These are phyloP conservation scores for Fusarium pilosicola DNA, from an alignment of 2,329 filamentous ascomycete species.

Conservation along the genomic window DNA sequence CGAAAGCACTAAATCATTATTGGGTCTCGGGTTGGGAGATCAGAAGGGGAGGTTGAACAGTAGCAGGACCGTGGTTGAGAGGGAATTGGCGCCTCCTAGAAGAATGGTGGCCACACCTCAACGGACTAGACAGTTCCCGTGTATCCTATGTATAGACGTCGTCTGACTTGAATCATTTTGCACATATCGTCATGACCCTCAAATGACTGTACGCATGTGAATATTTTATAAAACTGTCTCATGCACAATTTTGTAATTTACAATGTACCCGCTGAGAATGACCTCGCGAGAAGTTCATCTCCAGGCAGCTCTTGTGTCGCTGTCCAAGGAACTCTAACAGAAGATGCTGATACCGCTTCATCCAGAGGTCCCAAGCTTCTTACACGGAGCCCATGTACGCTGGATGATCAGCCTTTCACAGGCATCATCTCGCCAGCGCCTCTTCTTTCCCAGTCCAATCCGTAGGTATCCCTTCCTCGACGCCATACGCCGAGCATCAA, in stretches of 20 bases:
- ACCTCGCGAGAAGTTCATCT: constrained; percentile 15
- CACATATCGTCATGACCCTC: constrained; percentile 18
- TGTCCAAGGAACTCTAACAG: constrained; percentile 14
- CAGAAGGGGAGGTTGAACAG: constrained; percentile 22
- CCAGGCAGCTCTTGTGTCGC: constrained; percentile 24
- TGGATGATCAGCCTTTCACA: constrained; percentile 28
- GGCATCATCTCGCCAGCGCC: constrained; percentile 23
- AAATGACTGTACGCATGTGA: constrained; percentile 27
- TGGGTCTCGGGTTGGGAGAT: constrained; percentile 10
- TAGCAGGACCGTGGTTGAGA: constrained; percentile 36
- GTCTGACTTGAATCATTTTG: constrained; percentile 46
- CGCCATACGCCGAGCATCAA: constrained; percentile 45
- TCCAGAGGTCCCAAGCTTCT: constrained; percentile 22
- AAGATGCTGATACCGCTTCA: constrained; percentile 11
- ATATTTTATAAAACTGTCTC: constrained; percentile 32
- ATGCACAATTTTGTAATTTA: constrained; percentile 42
- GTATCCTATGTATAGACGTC: constrained; percentile 51
- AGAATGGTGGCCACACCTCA: constrained; percentile 35
- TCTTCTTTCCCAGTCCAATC: constrained; percentile 22
- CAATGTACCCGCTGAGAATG: constrained; percentile 30
- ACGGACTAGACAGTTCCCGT: constrained; percentile 48
- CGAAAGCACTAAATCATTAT: constrained; percentile 57
- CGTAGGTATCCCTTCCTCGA: constrained; percentile 40
- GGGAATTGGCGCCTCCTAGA: constrained; percentile 37
- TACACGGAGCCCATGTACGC: constrained; percentile 23